phyloP scores from a whole-genome alignment of 208 protist species.

The Naegleria fowleri region DNA sequence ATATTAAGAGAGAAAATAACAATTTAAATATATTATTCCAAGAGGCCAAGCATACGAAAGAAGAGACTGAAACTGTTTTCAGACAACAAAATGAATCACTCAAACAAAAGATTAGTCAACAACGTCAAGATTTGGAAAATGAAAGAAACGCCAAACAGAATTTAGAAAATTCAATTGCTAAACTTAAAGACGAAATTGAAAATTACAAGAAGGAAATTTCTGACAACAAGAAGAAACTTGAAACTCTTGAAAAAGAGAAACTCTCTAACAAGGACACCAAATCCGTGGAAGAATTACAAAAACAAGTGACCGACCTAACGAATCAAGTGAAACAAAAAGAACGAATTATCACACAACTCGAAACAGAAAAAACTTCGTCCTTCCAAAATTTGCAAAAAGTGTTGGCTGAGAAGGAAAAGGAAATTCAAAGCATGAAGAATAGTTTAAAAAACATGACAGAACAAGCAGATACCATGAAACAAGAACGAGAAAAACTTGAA shows the following conservation, averaged over 20 bases:
- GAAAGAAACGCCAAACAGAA: slow-evolving; percentile 32
- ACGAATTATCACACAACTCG: slow-evolving; percentile 28
- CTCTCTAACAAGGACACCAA: slow-evolving; percentile 35
- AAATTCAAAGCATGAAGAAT: slow-evolving; percentile 29
- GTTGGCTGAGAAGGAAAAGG: slow-evolving; percentile 24
- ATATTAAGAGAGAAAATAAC: neutral
- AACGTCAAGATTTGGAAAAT: slow-evolving; percentile 30
- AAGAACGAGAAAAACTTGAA: slow-evolving; percentile 38
- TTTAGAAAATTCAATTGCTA: slow-evolving; percentile 34
- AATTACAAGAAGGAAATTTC: slow-evolving; percentile 31
- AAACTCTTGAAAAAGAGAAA: slow-evolving; percentile 37
- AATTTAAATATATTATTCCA: neutral
- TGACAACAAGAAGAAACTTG: slow-evolving; percentile 33
- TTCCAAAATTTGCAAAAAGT: slow-evolving; percentile 21
- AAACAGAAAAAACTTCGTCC: slow-evolving; percentile 26
- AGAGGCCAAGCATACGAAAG: slow-evolving; percentile 35
- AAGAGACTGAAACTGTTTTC: slow-evolving; percentile 30
- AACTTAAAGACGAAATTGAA: slow-evolving; percentile 38
- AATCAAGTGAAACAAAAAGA: slow-evolving; percentile 38
- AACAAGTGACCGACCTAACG: neutral
- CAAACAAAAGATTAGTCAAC: slow-evolving; percentile 33
- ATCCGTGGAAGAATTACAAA: neutral
- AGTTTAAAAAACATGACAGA: slow-evolving; percentile 14
- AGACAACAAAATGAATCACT: slow-evolving; percentile 36
- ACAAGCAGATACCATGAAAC: slow-evolving; percentile 29